Evolutionary conservation across 2,329 filamentous ascomycete species (phyloP).

Genomic region (Ramularia endophylla): DNA sequence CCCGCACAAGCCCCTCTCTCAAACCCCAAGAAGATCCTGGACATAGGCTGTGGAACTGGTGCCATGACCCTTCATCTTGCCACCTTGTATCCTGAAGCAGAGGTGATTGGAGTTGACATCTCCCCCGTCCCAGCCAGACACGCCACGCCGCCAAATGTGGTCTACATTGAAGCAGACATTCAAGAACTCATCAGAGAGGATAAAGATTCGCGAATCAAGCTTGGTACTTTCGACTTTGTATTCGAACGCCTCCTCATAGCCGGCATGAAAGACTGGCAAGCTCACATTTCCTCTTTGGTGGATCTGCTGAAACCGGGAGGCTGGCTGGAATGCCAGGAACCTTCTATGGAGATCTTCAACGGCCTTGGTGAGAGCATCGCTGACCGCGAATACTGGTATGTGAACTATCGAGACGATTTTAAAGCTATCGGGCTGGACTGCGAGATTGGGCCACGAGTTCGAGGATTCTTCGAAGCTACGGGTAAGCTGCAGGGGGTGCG

Average conservation of each 20-base stretch:
- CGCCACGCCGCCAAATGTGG: neutral
- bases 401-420: too few species aligned
- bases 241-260: conserved; percentile 10
- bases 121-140: conserved; percentile 6
- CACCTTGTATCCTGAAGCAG: conserved; percentile 14
- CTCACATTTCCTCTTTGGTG: conserved; percentile 4
- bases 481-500: too few species aligned
- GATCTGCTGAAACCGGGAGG: conserved; percentile 12
- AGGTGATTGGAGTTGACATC: conserved; percentile 32
- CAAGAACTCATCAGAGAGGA: neutral
- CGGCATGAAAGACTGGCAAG: conserved; percentile 14
- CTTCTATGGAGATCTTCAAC: too few species aligned
- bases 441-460: too few species aligned
- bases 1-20: conserved; percentile 5
- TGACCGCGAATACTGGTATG: too few species aligned
- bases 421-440: too few species aligned
- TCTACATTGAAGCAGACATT: conserved; percentile 7
- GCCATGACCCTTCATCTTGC: conserved; percentile 22
- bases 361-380: too few species aligned
- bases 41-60: conserved; percentile 25
- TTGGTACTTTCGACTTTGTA: conserved; percentile 9
- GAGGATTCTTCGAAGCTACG: too few species aligned
- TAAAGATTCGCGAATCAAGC: neutral
- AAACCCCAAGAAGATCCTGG: conserved; percentile 10
- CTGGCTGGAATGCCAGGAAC: conserved; percentile 14